Conservation (phyloP, 2,329 filamentous ascomycete species). For the Thermoascus crustaceus region DNA sequence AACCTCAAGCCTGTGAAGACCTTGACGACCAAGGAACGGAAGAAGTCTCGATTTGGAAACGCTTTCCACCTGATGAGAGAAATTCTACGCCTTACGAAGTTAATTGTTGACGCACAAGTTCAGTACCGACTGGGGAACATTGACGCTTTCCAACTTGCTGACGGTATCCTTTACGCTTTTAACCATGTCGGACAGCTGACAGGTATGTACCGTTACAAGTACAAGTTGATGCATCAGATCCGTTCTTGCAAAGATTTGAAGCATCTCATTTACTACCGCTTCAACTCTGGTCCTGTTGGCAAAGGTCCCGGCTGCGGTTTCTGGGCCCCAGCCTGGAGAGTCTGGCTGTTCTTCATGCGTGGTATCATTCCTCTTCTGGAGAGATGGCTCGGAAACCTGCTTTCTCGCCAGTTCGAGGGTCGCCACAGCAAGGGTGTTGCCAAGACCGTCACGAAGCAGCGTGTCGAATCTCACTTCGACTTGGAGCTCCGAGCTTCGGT, state of each 20-base stretch:
- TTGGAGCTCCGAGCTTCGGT: slow-evolving; percentile 94
- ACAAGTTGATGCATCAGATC: slow-evolving; percentile 99
- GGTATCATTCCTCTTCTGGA: slow-evolving; percentile 95
- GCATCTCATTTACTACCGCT: slow-evolving; percentile 97
- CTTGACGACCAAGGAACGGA: slow-evolving; percentile 94
- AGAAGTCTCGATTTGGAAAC: slow-evolving; percentile 98
- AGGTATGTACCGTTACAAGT: slow-evolving; percentile 99
- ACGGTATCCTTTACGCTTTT: slow-evolving; percentile 98
- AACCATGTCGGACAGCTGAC: slow-evolving; percentile 98
- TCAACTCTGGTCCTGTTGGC: slow-evolving; percentile 92
- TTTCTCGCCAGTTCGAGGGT: slow-evolving; percentile 96
- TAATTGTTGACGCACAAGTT: slow-evolving; percentile 97
- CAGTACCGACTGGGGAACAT: slow-evolving; percentile 97
- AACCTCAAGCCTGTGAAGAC: slow-evolving; percentile 99
- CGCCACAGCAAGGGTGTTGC: slow-evolving; percentile 98
- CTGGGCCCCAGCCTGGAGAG: slow-evolving; percentile 97
- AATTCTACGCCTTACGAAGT: slow-evolving; percentile 87
- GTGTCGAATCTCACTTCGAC: slow-evolving; percentile 97
- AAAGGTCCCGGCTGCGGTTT: slow-evolving; percentile 98
- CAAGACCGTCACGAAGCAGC: slow-evolving; percentile 98
- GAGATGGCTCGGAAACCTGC: slow-evolving; percentile 91
- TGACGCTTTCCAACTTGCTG: slow-evolving; percentile 95
- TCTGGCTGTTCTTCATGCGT: slow-evolving; percentile 99
- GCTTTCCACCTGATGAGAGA: slow-evolving; percentile 99
- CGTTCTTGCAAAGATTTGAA: slow-evolving; percentile 98